Conservation (phyloP, 257 asterid species). For the Petunia axillaris region DNA sequence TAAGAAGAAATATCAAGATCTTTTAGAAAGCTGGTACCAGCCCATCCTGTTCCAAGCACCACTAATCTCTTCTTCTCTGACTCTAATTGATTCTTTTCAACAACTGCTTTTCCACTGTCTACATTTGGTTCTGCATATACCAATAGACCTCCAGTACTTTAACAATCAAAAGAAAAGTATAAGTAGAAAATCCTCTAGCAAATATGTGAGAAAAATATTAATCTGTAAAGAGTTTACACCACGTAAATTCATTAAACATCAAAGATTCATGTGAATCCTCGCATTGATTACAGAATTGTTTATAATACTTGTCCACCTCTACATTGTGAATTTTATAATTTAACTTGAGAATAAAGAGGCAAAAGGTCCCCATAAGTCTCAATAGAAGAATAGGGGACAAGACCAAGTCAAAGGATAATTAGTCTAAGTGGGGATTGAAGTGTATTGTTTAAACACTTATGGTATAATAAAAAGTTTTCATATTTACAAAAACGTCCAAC, state of each 20-base stretch:
- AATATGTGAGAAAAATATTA: neutral
- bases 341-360: too few species aligned
- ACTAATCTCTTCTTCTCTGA: conserved; percentile 25
- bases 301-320: neutral
- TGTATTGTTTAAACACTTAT: too few species aligned
- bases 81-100: neutral
- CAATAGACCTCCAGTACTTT: conserved; percentile 28
- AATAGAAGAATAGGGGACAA: too few species aligned
- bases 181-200: neutral
- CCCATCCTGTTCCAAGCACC: conserved; percentile 36
- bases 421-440: too few species aligned
- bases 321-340: neutral
- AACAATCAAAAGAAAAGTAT: conserved; percentile 2
- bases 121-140: neutral
- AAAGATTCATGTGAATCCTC: neutral
- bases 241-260: neutral
- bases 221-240: neutral
- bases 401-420: too few species aligned
- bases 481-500: too few species aligned
- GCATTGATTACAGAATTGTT: neutral
- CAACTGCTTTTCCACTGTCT: neutral
- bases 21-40: conserved; percentile 28
- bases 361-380: too few species aligned
- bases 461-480: too few species aligned
- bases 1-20: conserved; percentile 29